A percentile compares a stretch with the other conserved stretches of the same genome.
These are phyloP conservation scores for Cyclotella sp. DNA, from an alignment of 108 stramenopile genomes.

Conservation along the genomic window DNA sequence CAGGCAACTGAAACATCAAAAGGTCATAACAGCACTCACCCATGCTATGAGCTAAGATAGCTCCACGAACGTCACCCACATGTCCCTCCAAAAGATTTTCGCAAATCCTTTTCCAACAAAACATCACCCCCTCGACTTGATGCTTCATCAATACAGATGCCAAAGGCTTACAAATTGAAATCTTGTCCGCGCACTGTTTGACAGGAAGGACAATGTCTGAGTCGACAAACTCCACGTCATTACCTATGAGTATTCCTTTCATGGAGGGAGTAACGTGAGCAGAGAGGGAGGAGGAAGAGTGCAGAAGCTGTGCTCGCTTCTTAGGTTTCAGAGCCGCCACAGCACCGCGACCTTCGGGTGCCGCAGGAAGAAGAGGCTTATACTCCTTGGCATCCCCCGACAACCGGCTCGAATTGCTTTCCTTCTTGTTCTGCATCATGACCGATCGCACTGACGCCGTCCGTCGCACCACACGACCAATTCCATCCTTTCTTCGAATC, in stretches of 20 bases:
- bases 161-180: slow-evolving; percentile 55
- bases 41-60: slow-evolving; percentile 82
- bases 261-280: slow-evolving; percentile 7
- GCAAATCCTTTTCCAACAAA: slow-evolving; percentile 75
- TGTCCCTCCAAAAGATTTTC: slow-evolving; percentile 43
- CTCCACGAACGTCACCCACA: slow-evolving; percentile 53
- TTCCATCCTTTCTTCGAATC: slow-evolving; percentile 24
- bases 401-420: slow-evolving; percentile 14
- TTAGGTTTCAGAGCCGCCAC: slow-evolving; percentile 26
- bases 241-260: slow-evolving; percentile 22
- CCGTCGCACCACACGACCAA: slow-evolving; percentile 26
- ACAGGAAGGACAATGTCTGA: slow-evolving; percentile 45
- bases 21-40: slow-evolving; percentile 18
- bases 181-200: slow-evolving; percentile 17
- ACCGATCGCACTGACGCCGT: slow-evolving; percentile 18
- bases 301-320: slow-evolving; percentile 53
- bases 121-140: slow-evolving; percentile 74
- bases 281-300: not conserved
- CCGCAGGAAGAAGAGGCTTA: slow-evolving; percentile 24
- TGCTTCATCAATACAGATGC: slow-evolving; percentile 67
- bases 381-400: slow-evolving; percentile 29
- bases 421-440: slow-evolving; percentile 22
- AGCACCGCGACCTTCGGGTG: not conserved
- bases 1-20: not conserved
- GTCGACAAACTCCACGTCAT: slow-evolving; percentile 26